phyloP scores from a whole-genome alignment of 2,329 filamentous ascomycete genomes.

The Scopulariopsis brevicaulis region DNA sequence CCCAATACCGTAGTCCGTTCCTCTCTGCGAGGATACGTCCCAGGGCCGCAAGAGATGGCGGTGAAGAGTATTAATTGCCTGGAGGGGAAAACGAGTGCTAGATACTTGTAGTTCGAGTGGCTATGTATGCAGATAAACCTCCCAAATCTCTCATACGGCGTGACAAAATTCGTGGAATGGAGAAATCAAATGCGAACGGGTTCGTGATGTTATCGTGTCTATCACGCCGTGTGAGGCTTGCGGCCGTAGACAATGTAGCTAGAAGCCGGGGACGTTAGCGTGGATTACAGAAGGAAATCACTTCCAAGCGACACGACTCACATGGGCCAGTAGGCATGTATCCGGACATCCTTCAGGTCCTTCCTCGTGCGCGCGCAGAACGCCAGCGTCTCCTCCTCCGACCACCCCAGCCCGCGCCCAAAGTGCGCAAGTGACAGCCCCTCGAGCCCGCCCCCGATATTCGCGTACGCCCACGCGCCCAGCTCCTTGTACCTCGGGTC shows the following conservation, averaged over 20 bases:
- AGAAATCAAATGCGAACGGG: not conserved
- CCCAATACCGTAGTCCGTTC: no score
- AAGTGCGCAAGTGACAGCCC: constrained; percentile 19
- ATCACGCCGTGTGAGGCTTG: not conserved
- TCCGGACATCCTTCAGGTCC: constrained; percentile 15
- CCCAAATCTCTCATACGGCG: no score
- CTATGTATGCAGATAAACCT: no score
- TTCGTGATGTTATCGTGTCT: not conserved
- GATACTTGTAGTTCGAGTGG: no score
- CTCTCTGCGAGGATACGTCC: no score
- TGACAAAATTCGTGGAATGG: no score
- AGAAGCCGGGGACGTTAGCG: not conserved
- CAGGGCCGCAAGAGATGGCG: no score
- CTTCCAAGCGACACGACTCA: not conserved
- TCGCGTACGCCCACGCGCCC: constrained; percentile 16
- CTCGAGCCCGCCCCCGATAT: constrained; percentile 14
- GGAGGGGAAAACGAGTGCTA: no score
- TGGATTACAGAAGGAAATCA: not conserved
- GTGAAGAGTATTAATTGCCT: no score
- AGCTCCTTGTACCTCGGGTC: constrained; percentile 38
- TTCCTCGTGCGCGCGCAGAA: constrained; percentile 16
- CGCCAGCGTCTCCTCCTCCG: constrained; percentile 14
- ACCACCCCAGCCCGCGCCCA: constrained; percentile 18
- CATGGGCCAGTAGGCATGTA: constrained; percentile 19
- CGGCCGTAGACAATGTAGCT: not conserved